phyloP scores from a whole-genome alignment of 768 basidiomycete genomes.

The Mycena filopes region DNA sequence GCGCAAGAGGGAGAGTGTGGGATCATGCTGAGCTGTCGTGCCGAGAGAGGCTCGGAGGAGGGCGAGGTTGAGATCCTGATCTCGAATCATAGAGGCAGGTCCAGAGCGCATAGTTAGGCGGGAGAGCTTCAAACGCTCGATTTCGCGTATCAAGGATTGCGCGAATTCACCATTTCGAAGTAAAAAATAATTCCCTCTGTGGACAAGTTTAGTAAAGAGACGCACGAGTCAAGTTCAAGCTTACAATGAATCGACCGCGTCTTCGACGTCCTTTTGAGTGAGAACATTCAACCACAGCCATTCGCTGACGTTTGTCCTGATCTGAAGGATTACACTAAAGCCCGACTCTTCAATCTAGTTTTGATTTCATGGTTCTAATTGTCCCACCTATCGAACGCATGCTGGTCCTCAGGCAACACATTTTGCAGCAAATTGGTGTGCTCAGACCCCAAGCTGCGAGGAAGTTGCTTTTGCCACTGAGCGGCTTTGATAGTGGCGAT shows the following conservation, averaged over 20 bases:
- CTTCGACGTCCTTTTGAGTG: conserved; percentile 83
- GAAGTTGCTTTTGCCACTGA: conserved; percentile 82
- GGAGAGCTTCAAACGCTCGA: conserved; percentile 84
- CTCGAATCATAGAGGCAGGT: conserved; percentile 81
- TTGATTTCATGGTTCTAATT: too few species aligned
- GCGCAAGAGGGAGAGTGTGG: conserved; percentile 74
- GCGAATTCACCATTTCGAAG: conserved; percentile 90
- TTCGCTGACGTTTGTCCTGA: conserved; percentile 86
- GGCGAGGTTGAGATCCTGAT: conserved; percentile 90
- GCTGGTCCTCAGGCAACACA: conserved; percentile 80
- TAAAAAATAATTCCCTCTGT: conserved; percentile 88
- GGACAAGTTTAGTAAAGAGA: conserved; percentile 13
- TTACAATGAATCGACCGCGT: conserved; percentile 87
- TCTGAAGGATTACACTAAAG: conserved; percentile 78
- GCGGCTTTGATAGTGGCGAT: conserved; percentile 85
- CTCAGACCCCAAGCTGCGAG: conserved; percentile 69
- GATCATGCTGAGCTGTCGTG: conserved; percentile 88
- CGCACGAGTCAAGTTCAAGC: too few species aligned
- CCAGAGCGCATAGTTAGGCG: conserved; percentile 76
- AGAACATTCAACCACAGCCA: conserved; percentile 95
- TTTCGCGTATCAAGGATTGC: conserved; percentile 84
- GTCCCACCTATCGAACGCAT: conserved; percentile 79
- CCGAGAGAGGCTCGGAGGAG: conserved; percentile 89
- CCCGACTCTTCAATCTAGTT: too few species aligned
- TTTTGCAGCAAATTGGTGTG: conserved; percentile 73